Conservation (phyloP, 768 basidiomycete species). For the Rhizopogon vesiculosus region DNA sequence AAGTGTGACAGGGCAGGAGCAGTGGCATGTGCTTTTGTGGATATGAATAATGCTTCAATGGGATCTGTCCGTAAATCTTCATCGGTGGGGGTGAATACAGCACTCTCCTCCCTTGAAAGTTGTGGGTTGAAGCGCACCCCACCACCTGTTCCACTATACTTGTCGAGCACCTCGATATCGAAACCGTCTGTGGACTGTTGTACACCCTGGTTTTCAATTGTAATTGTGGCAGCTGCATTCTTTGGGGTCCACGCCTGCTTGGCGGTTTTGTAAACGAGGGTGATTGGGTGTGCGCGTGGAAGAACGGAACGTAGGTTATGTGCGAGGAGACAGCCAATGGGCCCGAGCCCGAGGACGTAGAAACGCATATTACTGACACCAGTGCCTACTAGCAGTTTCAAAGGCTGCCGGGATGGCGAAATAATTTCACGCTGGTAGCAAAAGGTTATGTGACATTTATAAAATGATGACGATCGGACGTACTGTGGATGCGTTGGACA, state of each 20-base stretch:
- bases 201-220: constrained; percentile 47
- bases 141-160: constrained; percentile 15
- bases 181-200: constrained; percentile 40
- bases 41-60: constrained; percentile 80
- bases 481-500: constrained; percentile 5
- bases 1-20: constrained; percentile 53
- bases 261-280: constrained; percentile 61
- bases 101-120: constrained; percentile 8
- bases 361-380: constrained; percentile 49
- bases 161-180: constrained; percentile 44
- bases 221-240: constrained; percentile 32
- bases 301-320: constrained; percentile 69
- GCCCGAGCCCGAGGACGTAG: constrained; percentile 75
- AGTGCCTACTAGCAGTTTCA: background rate
- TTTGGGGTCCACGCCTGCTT: constrained; percentile 32
- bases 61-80: constrained; percentile 15
- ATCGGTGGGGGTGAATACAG: constrained; percentile 10
- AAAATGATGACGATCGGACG: constrained; percentile 1
- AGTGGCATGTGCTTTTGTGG: constrained; percentile 73
- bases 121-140: constrained; percentile 14
- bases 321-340: constrained; percentile 79
- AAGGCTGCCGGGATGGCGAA: background rate
- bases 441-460: constrained; percentile 3
- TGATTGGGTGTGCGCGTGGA: constrained; percentile 47
- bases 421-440: background rate